Evolutionary conservation across 768 basidiomycete genomes (phyloP).

Genomic region (Phylloporus arenicola): DNA sequence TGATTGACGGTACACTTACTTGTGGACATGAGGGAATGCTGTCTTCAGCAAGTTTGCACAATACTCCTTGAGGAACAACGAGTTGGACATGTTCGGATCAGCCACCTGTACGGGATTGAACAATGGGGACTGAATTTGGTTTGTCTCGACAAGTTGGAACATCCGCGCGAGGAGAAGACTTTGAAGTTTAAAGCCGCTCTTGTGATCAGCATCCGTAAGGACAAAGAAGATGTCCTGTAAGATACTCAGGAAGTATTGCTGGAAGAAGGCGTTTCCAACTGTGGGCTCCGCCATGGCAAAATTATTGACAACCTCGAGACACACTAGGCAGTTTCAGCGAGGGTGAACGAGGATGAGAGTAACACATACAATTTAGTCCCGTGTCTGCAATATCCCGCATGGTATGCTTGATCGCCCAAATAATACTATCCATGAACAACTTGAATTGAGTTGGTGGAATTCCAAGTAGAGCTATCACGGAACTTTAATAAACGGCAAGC

Average conservation of each 20-base stretch:
- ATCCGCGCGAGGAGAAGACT: conserved; percentile 87
- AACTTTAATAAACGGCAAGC: background rate
- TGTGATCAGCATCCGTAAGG: conserved; percentile 96
- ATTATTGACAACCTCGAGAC: conserved; percentile 92
- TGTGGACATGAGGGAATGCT: conserved; percentile 90
- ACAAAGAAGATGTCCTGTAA: conserved; percentile 97
- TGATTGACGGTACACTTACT: conserved; percentile 41
- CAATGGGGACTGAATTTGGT: conserved; percentile 74
- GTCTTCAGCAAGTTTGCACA: conserved; percentile 78
- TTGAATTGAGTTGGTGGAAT: conserved; percentile 94
- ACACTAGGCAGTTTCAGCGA: conserved; percentile 48
- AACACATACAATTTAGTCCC: conserved; percentile 60
- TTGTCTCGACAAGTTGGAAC: conserved; percentile 86
- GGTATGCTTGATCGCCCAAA: conserved; percentile 99
- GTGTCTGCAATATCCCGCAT: conserved; percentile 98
- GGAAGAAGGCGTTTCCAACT: conserved; percentile 91
- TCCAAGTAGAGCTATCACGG: conserved; percentile 56
- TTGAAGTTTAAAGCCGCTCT: conserved; percentile 97
- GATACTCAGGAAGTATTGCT: conserved; percentile 89
- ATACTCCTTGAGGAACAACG: conserved; percentile 77
- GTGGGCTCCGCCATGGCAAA: conserved; percentile 75
- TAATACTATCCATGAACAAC: conserved; percentile 94
- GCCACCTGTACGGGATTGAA: conserved; percentile 72
- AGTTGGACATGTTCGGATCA: conserved; percentile 70
- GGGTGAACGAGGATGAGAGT: background rate